A percentile compares a stretch with the other conserved stretches of the same genome.
Evolutionary conservation across 768 basidiomycete genomes (phyloP).

Genomic region (Coprinopsis strossmayeri): DNA sequence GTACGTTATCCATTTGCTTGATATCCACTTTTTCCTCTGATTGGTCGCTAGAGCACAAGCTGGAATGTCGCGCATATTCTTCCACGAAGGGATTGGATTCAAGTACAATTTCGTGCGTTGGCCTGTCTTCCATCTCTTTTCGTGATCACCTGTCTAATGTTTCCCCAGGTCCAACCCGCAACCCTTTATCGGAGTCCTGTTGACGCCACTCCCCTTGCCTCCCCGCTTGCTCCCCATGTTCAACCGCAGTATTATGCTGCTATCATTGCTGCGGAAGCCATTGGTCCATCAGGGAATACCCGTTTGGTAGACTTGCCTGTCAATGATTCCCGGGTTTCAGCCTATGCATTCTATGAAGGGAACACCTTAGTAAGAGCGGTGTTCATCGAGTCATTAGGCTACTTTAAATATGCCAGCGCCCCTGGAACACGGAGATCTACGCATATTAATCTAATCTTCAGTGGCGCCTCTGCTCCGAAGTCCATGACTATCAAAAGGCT

Average conservation of each 20-base stretch:
- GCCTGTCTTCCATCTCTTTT: not conserved
- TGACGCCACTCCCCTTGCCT: conserved; percentile 43
- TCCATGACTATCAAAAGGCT: conserved; percentile 43
- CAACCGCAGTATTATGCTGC: conserved; percentile 64
- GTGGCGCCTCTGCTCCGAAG: conserved; percentile 18
- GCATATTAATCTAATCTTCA: conserved; percentile 38
- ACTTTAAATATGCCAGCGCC: conserved; percentile 26
- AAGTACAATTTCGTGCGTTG: conserved; percentile 57
- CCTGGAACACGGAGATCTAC: conserved; percentile 25
- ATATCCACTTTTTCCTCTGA: not conserved
- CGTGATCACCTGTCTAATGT: not conserved
- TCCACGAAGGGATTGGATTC: conserved; percentile 65
- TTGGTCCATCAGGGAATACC: conserved; percentile 38
- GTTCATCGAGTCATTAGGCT: conserved; percentile 56
- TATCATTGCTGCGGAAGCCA: conserved; percentile 52
- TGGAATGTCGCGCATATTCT: conserved; percentile 48
- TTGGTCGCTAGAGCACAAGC: conserved; percentile 31
- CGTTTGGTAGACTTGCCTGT: conserved; percentile 42
- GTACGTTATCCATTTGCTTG: conserved; percentile 17
- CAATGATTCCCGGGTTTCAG: conserved; percentile 41
- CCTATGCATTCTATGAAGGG: conserved; percentile 56
- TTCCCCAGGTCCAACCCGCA: conserved; percentile 52
- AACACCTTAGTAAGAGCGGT: conserved; percentile 38
- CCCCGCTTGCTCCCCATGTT: conserved; percentile 50
- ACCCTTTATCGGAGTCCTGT: conserved; percentile 50